Base-by-base conservation (phyloP, 2,329 filamentous ascomycete genomes). In the Dactylonectria estremocensis region DNA sequence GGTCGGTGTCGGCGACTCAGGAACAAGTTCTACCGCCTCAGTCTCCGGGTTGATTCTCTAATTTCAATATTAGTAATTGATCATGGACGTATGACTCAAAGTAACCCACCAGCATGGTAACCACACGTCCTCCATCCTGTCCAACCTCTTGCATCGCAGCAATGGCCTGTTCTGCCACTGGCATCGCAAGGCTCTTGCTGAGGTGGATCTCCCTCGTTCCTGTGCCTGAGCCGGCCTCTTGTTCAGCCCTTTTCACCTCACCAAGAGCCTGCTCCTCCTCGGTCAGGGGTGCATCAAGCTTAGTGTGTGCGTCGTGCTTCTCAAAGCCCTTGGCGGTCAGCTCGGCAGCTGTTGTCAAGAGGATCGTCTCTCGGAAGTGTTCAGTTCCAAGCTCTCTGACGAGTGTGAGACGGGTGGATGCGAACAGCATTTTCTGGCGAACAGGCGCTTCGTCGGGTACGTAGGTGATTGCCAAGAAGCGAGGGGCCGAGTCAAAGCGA, bases 341-440 rank as follows among this genome's bases (percentile, higher is more conserved):
- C 82, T 96, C 93, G 20, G 89, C 87, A 24, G 90, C 83, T 46
- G 86, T 88, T 1, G 92, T 95, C 11, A 88, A 89, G 77, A 95
- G 94, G 48, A 95, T 85, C 24, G 89, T 92, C 78, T 95, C 92
- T 58, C 91, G 85, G 81, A 96, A 95, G 75, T 94, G 87, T 79
- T 96, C 93, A 61, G 90, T 88, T 52, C 94, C 93, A 10, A 96
- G 85, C 81, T 95, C 93, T 48, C 93, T 88, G 56, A 92, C 88
- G 1, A 96, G 86, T 0, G 93, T 93, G 74, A 95, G 84, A 10
- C 93, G 88, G 31, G 93, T 95, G 24, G 90, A 89, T 6, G 93
- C 93, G 79, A 95, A 95, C 22, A 96, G 88, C 91, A 94, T 96
- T 86, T 96, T 96, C 79, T 94, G 92, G 45, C 93, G 90, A 64